Percentiles rank a stretch among this genome's conserved stretches.
Evolutionary conservation across 768 basidiomycete genomes (phyloP).

Genomic region (Krasilnikovozyma curviuscula): DNA sequence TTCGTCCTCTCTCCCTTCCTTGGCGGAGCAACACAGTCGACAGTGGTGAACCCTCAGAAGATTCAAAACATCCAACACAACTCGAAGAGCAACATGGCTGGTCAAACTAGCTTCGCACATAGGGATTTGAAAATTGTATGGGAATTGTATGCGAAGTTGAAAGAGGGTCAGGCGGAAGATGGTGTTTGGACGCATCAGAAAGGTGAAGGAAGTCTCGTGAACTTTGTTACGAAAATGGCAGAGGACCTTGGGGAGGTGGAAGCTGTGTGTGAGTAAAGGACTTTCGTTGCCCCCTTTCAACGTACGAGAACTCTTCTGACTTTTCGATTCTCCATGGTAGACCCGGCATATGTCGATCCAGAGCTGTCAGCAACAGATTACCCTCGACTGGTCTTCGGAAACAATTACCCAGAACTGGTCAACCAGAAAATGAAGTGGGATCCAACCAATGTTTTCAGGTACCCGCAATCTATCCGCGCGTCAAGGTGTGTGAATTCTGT

Average conservation of each 20-base stretch:
- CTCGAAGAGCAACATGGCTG: no score
- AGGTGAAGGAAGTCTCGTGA: neutral
- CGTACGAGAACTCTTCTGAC: no score
- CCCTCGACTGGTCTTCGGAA: constrained; percentile 4
- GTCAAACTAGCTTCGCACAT: constrained; percentile 7
- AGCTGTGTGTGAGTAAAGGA: constrained; percentile 10
- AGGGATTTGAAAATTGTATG: constrained; percentile 8
- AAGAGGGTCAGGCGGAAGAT: no score
- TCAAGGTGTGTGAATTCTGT: no score
- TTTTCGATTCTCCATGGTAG: neutral
- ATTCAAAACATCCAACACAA: no score
- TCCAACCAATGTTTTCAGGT: constrained; percentile 7
- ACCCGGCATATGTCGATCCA: constrained; percentile 12
- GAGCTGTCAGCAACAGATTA: constrained; percentile 5
- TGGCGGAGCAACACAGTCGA: constrained; percentile 8
- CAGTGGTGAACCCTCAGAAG: neutral
- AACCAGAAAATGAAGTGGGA: constrained; percentile 4
- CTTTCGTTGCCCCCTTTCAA: neutral
- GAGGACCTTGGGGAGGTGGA: neutral
- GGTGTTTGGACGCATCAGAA: no score
- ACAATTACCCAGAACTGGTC: constrained; percentile 5
- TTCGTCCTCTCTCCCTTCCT: constrained; percentile 10
- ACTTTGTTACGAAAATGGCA: neutral
- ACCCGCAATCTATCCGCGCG: neutral
- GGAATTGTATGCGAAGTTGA: constrained; percentile 11